Conservation (phyloP, 441 rosid genomes). For the Dalechampia spathulata region DNA sequence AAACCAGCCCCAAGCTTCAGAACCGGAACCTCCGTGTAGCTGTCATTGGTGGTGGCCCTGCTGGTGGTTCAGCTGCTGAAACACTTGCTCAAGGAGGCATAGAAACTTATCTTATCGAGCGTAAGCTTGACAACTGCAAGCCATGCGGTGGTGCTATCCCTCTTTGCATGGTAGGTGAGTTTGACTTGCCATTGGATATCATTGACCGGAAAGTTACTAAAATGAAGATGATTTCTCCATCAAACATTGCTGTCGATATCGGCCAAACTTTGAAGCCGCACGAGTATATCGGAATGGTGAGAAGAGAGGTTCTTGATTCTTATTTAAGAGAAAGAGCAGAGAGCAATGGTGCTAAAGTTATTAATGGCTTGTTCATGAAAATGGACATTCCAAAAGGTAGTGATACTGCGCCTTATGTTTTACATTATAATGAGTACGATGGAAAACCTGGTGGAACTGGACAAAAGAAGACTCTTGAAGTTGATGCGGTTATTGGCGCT, state of each 20-base stretch:
- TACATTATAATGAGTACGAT: conserved; percentile 80
- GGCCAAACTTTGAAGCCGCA: conserved; percentile 83
- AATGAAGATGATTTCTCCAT: conserved; percentile 96
- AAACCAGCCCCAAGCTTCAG: conserved; percentile 51
- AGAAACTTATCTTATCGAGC: conserved; percentile 78
- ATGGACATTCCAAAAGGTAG: conserved; percentile 59
- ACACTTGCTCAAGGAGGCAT: conserved; percentile 67
- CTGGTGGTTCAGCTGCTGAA: conserved; percentile 71
- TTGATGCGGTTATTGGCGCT: conserved; percentile 89
- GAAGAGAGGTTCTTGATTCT: conserved; percentile 69
- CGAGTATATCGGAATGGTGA: conserved; percentile 92
- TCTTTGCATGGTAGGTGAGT: conserved; percentile 89
- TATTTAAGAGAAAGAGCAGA: conserved; percentile 70
- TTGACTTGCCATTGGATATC: conserved; percentile 74
- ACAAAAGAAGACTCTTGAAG: conserved; percentile 69
- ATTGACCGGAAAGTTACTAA: conserved; percentile 78
- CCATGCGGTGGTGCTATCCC: conserved; percentile 96
- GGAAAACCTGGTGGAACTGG: conserved; percentile 59
- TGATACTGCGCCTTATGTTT: conserved; percentile 35
- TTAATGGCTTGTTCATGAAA: conserved; percentile 72
- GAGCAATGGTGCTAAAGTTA: conserved; percentile 61
- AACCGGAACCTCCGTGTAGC: conserved; percentile 76
- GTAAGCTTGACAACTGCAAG: conserved; percentile 84
- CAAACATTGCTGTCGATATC: conserved; percentile 78
- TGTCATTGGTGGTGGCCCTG: conserved; percentile 85